Evolutionary conservation across 306 rosid species (phyloP).

Genomic region (Pyrus pyrifolia): DNA sequence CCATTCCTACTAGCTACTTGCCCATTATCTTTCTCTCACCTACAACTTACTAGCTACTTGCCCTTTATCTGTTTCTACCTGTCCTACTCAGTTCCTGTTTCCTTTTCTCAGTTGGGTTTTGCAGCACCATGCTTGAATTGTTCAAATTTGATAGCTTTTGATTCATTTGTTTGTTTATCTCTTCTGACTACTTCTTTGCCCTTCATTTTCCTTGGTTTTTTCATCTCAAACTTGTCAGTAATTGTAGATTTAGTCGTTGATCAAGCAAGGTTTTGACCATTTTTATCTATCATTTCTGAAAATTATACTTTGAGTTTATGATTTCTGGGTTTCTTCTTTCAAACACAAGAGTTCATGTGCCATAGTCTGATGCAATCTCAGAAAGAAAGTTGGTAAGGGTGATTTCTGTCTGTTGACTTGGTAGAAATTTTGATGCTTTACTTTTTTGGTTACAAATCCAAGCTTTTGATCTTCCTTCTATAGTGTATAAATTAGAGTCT

Average conservation of each 20-base stretch:
- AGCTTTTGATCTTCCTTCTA: constrained; percentile 9
- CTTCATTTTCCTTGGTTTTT: constrained; percentile 6
- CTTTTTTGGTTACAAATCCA: constrained; percentile 12
- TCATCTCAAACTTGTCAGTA: neutral
- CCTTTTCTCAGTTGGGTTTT: constrained; percentile 15
- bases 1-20: neutral
- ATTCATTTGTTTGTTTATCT: neutral
- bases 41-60: neutral
- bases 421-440: neutral
- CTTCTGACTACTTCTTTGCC: neutral
- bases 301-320: neutral
- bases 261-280: neutral
- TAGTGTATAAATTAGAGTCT: neutral
- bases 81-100: neutral
- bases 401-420: neutral
- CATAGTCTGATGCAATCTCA: neutral
- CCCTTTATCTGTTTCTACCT: constrained; percentile 8
- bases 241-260: constrained; percentile 4
- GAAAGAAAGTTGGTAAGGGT: neutral
- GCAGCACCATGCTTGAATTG: constrained; percentile 15
- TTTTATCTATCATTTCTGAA: neutral
- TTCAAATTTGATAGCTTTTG: constrained; percentile 16
- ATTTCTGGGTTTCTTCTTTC: neutral
- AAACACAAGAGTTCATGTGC: neutral
- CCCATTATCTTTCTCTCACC: neutral